Base-by-base conservation (phyloP, 179 eudicot species). In the Beta corolliflora region DNA sequence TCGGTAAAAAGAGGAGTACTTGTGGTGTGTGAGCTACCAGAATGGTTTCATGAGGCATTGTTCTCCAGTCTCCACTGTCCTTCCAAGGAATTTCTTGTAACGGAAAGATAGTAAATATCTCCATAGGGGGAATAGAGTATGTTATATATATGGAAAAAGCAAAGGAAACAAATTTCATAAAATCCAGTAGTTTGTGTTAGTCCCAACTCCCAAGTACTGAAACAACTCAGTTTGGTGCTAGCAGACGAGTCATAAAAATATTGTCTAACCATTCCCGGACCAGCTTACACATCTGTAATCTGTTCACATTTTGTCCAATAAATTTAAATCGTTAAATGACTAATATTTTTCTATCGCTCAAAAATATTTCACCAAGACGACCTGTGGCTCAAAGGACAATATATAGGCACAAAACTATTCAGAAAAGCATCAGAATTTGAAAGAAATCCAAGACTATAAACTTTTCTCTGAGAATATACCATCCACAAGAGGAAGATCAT, bases 401-500 rank as follows among this genome's bases (percentile, higher is more conserved):
- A 66, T 15, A 54, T 25, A 25, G 63, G 54, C 15, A 67, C 16
- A 54, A 31, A 54, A 19, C 13, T 46, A 55, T 1, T 55, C 36
- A 45, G 2, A 41, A 23, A 73, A 19, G 29, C 10, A 8, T 29
- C 29, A 36, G 14, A 73, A 52, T 41, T 64, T 45, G 25, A 13
- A 21, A 31, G 12, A 18, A 71, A 56, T 29, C 36, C 11, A n/a
- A 36, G 36, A 1, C 31, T 9, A 59, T 0, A 73, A 63, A 82
- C 23, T 66, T 44, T 45, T 16, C 13, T 63, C 64, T 3, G 29
- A 66, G 7, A 21, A 65, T 74, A 74, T 89, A 95, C 99, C 99
- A 88, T 95, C 99, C 79, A 95, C 85, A 61, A 94, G 87, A 69
- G 97, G 97, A 79, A 93, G 91, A 72, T 88, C 90, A 55, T 95